Percentiles rank a stretch among this genome's conserved stretches.
These are phyloP conservation scores for Picea glauca DNA, from an alignment of 75 land plant species.

Conservation along the genomic window DNA sequence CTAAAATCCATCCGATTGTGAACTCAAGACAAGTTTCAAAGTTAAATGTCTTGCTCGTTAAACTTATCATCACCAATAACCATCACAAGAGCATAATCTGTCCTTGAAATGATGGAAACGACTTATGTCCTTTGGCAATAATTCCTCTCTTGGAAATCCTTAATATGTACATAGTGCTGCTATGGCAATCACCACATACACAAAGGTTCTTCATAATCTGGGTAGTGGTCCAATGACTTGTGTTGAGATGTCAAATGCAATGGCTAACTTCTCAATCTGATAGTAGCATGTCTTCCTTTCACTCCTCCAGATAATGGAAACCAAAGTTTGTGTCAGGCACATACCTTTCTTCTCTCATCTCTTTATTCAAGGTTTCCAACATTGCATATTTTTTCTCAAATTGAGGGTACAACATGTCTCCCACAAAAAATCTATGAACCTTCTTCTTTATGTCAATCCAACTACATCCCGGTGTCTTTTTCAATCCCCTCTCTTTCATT, in stretches of 20 bases:
- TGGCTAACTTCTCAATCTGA: slow-evolving; percentile 17
- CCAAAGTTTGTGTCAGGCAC: slow-evolving; percentile 1
- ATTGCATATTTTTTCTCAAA: background rate
- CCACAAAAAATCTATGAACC: slow-evolving; percentile 8
- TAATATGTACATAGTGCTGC: slow-evolving; percentile 8
- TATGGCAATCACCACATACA: slow-evolving; percentile 10
- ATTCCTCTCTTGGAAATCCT: slow-evolving; percentile 8
- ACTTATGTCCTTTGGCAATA: slow-evolving; percentile 3
- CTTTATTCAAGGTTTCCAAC: no score
- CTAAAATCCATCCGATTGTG: no score
- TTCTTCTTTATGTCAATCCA: slow-evolving; percentile 17
- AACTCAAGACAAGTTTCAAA: background rate
- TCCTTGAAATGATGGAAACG: slow-evolving; percentile 13
- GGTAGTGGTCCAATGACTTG: slow-evolving; percentile 7
- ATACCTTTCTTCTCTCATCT: no score
- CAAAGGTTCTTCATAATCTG: no score
- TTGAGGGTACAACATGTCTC: slow-evolving; percentile 13
- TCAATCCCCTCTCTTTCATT: slow-evolving; percentile 8
- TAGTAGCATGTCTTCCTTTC: slow-evolving; percentile 1
- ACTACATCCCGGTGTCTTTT: slow-evolving; percentile 14
- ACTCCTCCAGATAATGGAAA: background rate
- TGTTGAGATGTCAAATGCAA: slow-evolving; percentile 12
- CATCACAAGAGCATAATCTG: slow-evolving; percentile 13
- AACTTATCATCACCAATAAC: slow-evolving; percentile 7
- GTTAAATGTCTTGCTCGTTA: no score